Percentiles rank a stretch among this genome's conserved stretches.
Conservation (phyloP, 305 asterid genomes). For the Solanum hybrid region DNA sequence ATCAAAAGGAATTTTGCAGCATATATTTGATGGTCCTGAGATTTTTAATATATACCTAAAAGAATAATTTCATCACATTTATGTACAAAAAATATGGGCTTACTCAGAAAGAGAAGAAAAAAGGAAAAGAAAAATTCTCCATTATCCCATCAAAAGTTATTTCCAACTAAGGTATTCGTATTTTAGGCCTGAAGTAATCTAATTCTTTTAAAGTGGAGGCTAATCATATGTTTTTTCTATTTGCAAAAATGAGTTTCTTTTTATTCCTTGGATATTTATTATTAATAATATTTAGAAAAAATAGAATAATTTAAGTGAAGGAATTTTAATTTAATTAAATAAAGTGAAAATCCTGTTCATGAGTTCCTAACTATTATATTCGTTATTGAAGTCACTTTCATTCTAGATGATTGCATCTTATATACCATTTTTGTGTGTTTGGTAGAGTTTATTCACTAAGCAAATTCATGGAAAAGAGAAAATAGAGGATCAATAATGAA, state of each 20-base stretch:
- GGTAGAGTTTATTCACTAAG: neutral
- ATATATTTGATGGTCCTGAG: slow-evolving; percentile 2
- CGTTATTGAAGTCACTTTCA: neutral
- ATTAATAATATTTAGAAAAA: neutral
- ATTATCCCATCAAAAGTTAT: neutral
- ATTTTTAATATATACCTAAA: neutral
- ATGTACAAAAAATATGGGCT: neutral
- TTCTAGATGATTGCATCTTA: neutral
- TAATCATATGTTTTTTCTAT: neutral
- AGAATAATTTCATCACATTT: neutral
- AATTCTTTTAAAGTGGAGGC: neutral
- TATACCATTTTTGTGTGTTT: neutral
- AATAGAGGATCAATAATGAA: neutral
- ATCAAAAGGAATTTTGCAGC: neutral
- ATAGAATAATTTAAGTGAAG: neutral
- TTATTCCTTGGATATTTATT: neutral
- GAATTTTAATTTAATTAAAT: neutral
- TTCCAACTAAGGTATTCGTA: neutral
- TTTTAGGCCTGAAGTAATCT: neutral
- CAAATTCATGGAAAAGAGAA: neutral
- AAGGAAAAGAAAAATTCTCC: neutral
- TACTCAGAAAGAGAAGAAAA: neutral
- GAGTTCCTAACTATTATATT: neutral
- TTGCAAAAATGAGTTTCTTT: neutral
- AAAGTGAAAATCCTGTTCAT: neutral